Base-by-base conservation (phyloP, 2,329 filamentous ascomycete species). In the Lizonia empirigonia region DNA sequence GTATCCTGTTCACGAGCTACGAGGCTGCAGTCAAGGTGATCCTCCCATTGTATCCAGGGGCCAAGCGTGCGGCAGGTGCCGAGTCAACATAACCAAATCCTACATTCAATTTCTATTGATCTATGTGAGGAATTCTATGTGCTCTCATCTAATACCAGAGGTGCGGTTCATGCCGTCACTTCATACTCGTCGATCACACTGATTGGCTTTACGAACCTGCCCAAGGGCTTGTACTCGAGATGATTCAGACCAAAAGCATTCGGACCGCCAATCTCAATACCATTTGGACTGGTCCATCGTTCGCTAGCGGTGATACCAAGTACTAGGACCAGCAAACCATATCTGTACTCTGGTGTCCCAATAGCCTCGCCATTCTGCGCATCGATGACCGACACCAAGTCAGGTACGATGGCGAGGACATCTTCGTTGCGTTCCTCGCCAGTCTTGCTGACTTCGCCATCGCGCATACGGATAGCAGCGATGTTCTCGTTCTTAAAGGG, bases 401-500 rank as follows among this genome's bases (percentile, higher is more conserved):
- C 79, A 1, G 79, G 79, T 3, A 80, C 78, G 8, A 76, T 76
- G 1, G 78, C 78, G 5, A 81, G 58, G 7, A 78, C 73, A 18
- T 70, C 71, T 41, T 74, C 73, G 30, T 69, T 72, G 32, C 64
- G 65, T 39, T 72, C 68, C 39, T 71, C 62, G 1, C 66, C 66
- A 7, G 64, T 61, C 34, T 60, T 56, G 40, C 55, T 63, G 2
- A 63, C 61, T 13, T 53, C 40, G 3, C 48, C 56, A 6, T 68
- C 63, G 10, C 59, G 72, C 63, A 59, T 61, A 44, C 47, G 70
- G 52, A 59, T 70, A 52, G 82, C 85, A n/a, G 81, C 82, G 35
- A 89, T 86, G 61, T 89, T 89, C 64, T 90, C 86, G 68, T 89
- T 89, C 73, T 88, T 88, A 76, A 89, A 89, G 0, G 86, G 85